Evolutionary conservation across 495 filamentous ascomycete genomes (phyloP).

Genomic region (Xylaria venustula): DNA sequence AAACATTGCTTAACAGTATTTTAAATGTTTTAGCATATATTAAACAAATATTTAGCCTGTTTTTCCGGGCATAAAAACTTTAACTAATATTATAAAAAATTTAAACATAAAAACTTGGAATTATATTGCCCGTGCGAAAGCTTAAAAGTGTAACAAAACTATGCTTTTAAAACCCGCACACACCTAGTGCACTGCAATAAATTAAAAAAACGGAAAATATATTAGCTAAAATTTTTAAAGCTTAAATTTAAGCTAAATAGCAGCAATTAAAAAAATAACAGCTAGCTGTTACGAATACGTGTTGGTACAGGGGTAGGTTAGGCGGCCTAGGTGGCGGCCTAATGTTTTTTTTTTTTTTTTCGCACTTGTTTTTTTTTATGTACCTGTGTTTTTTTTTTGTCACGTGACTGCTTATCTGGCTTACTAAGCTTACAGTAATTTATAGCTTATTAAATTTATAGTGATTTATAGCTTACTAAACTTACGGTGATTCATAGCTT

Average conservation of each 20-base stretch:
- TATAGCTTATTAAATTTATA: too few species aligned
- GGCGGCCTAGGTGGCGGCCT: too few species aligned
- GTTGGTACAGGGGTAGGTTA: too few species aligned
- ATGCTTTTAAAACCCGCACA: not conserved
- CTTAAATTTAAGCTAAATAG: not conserved
- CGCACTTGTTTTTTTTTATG: too few species aligned
- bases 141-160: not conserved
- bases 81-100: not conserved
- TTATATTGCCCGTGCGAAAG: not conserved
- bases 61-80: not conserved
- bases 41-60: not conserved
- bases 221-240: not conserved
- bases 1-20: not conserved
- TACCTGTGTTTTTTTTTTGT: too few species aligned
- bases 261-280: not conserved
- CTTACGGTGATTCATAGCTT: too few species aligned
- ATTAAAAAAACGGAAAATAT: not conserved
- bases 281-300: too few species aligned
- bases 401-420: too few species aligned
- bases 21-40: not conserved
- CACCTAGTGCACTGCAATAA: not conserved
- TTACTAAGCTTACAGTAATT: too few species aligned
- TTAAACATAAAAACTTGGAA: not conserved
- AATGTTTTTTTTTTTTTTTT: too few species aligned
- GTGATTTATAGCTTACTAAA: too few species aligned